These are phyloP conservation scores for Chytriomyces hyalinus DNA, from an alignment of 192 early-diverging fungal genomes.

Conservation along the genomic window DNA sequence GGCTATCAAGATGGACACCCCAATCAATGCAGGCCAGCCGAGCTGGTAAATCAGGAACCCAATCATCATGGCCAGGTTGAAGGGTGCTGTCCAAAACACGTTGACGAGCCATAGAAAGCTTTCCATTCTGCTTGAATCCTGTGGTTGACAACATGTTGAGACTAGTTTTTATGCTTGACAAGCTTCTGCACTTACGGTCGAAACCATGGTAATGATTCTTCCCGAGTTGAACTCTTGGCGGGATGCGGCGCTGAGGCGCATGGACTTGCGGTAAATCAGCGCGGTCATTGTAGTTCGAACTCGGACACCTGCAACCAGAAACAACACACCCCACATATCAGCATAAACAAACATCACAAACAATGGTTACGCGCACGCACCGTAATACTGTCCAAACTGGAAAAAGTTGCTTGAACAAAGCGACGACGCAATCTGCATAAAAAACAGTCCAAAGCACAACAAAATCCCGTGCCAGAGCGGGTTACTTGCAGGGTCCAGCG, in stretches of 20 bases:
- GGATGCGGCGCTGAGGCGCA: conserved; percentile 54
- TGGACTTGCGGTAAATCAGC: conserved; percentile 62
- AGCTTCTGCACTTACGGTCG: neutral
- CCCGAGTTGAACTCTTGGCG: conserved; percentile 64
- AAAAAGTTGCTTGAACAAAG: conserved; percentile 16
- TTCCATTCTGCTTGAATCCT: conserved; percentile 1
- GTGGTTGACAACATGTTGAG: conserved; percentile 21
- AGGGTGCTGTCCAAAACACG: conserved; percentile 58
- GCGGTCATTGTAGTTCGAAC: conserved; percentile 54
- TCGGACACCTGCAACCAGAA: neutral
- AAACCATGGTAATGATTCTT: conserved; percentile 20
- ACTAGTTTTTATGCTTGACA: neutral
- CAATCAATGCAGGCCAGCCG: conserved; percentile 50
- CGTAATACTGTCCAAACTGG: neutral
- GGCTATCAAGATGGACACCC: conserved; percentile 48
- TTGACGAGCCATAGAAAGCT: conserved; percentile 62
- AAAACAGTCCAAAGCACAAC: neutral
- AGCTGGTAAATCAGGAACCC: conserved; percentile 49
- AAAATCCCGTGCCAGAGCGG: neutral
- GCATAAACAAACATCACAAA: too few relatives aligned
- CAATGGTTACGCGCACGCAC: too few relatives aligned
- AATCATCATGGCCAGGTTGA: conserved; percentile 69
- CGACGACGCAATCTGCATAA: neutral
- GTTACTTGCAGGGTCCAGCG: neutral
- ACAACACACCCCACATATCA: too few relatives aligned